Evolutionary conservation across 257 asterid species (phyloP), one percentile per base, ranked within the genome.

Genomic region (Solanum virginianum): DNA sequence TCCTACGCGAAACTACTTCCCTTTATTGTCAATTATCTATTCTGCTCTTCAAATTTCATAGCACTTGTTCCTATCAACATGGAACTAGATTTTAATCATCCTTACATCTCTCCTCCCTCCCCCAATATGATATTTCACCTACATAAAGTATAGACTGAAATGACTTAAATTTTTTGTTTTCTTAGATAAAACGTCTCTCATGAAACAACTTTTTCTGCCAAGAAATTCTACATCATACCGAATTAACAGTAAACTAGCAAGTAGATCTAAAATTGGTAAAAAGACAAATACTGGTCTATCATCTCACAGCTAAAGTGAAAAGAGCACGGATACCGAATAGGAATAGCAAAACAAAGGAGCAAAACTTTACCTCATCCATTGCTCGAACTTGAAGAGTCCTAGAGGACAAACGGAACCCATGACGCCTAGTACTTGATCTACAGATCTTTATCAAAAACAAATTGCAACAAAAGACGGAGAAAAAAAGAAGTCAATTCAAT

Each of bases 341-440:
- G 51, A 62, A 9, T n/a, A 29, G 26, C 43, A 13, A 45, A 43
- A 55, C 20, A 56, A 20, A 45, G 43, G 32, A 22, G n/a, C 53
- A 8, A 70, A 85, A 14, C 26, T 80, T 79, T 89, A 92, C 98
- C 88, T 90, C 97, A 88, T 89, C 97, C 95, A 90, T 86, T 24
- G 92, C 92, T 75, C 86, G 80, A 86, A 91, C 86, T 57, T 87
- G 91, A 84, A 88, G 83, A 77, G 45, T 84, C 85, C 86, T 72
- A 57, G 80, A 89, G 86, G 88, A 87, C 86, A 77, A 86, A 84
- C 88, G 88, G 85, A 79, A 75, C 41, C 90, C 93, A 88, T 84
- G 82, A 14, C 85, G 84, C 82, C 87, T 85, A 66, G 72, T 84
- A 87, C 89, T 88, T 87, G 88, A 88, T 80, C 84, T 88, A 84